Evolutionary conservation across 148 eudicot genomes (phyloP).

Genomic region (Rhododendron ovatum): DNA sequence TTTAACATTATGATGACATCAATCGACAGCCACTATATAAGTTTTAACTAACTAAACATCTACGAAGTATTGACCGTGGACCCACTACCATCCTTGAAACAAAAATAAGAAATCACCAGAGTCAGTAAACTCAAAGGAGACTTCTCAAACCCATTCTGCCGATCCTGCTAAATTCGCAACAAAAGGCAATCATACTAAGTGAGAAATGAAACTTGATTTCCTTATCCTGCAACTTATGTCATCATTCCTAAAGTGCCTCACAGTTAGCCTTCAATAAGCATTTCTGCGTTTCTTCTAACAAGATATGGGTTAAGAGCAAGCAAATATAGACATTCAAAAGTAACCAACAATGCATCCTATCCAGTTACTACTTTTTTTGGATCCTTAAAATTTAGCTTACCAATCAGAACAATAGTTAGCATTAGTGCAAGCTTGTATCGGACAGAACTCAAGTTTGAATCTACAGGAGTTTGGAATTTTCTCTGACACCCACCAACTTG

Average conservation of each 20-base stretch:
- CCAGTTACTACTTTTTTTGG: neutral
- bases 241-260: neutral
- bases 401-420: conserved; percentile 59
- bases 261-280: neutral
- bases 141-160: neutral
- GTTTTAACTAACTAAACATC: neutral
- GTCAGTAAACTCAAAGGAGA: neutral
- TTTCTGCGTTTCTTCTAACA: neutral
- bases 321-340: neutral
- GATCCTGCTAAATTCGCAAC: neutral
- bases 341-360: neutral
- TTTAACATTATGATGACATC: neutral
- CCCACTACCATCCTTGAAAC: neutral
- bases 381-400: conserved; percentile 32
- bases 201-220: neutral
- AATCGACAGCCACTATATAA: neutral
- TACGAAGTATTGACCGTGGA: neutral
- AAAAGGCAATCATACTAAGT: neutral
- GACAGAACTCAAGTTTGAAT: conserved; percentile 38
- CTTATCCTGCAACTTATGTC: neutral
- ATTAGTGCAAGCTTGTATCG: conserved; percentile 53
- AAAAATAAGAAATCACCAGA: neutral
- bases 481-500: conserved; percentile 38
- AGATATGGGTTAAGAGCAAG: neutral
- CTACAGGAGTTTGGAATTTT: conserved; percentile 34